These are phyloP conservation scores for Sphaerulina musiva DNA, from an alignment of 2,329 filamentous ascomycete genomes.

Conservation along the genomic window DNA sequence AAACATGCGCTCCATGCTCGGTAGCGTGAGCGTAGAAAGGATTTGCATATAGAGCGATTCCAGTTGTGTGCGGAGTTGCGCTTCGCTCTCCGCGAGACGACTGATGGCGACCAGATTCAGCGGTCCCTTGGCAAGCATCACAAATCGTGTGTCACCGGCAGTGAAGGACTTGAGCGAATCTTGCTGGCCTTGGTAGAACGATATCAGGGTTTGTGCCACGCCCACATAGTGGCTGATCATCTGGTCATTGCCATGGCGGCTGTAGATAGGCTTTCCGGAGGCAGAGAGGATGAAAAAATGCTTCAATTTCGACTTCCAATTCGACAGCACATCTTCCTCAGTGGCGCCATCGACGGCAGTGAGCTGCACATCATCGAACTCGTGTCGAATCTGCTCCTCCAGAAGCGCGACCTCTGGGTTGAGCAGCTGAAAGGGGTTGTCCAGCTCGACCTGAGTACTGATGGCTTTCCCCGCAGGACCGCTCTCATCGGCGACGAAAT, in stretches of 20 bases:
- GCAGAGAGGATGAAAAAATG: slow-evolving; percentile 96
- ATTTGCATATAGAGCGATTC: slow-evolving; percentile 98
- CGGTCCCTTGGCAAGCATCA: slow-evolving; percentile 75
- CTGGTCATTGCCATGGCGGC: slow-evolving; percentile 81
- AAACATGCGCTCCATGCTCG: slow-evolving; percentile 79
- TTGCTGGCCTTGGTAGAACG: slow-evolving; percentile 78
- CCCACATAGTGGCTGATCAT: slow-evolving; percentile 92
- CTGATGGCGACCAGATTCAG: slow-evolving; percentile 93
- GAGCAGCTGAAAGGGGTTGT: slow-evolving; percentile 56
- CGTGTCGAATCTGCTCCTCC: slow-evolving; percentile 62
- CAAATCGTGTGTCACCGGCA: slow-evolving; percentile 78
- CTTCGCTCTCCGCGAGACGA: slow-evolving; percentile 82
- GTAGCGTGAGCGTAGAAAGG: slow-evolving; percentile 85
- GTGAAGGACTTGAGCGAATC: slow-evolving; percentile 77
- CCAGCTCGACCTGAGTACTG: slow-evolving; percentile 52
- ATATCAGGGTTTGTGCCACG: slow-evolving; percentile 94
- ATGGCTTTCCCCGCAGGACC: slow-evolving; percentile 65
- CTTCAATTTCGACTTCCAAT: slow-evolving; percentile 90
- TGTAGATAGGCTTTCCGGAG: slow-evolving; percentile 95
- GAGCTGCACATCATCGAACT: slow-evolving; percentile 70
- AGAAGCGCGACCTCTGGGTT: slow-evolving; percentile 42
- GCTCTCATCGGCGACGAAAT: slow-evolving; percentile 57
- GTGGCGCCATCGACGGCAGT: slow-evolving; percentile 49
- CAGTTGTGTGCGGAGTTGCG: slow-evolving; percentile 77
- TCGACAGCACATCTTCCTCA: slow-evolving; percentile 53